Percentiles rank a stretch among this genome's conserved stretches.
Evolutionary conservation across 2,329 filamentous ascomycete genomes (phyloP).

Genomic region (Colletotrichum liriopes): DNA sequence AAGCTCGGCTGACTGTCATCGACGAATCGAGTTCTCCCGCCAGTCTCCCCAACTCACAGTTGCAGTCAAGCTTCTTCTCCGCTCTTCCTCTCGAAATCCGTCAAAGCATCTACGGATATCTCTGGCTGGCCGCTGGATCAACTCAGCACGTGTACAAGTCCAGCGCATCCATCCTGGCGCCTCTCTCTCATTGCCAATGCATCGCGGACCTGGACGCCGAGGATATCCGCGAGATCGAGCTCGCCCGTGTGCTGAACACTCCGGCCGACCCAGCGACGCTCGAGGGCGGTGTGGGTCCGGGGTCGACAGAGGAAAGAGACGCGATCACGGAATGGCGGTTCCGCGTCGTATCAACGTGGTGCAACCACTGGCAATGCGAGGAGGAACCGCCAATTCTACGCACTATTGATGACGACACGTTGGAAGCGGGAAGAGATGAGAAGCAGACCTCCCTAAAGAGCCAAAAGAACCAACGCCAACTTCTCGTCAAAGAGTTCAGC

Average conservation of each 20-base stretch:
- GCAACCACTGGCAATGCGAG: constrained; percentile 36
- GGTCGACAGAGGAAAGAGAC: constrained; percentile 10
- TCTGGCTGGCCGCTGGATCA: constrained; percentile 30
- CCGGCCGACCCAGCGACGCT: constrained; percentile 9
- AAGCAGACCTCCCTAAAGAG: neutral
- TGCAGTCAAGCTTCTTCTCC: constrained; percentile 35
- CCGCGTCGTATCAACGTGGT: constrained; percentile 26
- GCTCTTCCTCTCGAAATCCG: constrained; percentile 34
- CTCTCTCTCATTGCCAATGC: constrained; percentile 33
- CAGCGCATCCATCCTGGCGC: constrained; percentile 16
- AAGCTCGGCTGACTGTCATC: neutral
- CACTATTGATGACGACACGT: neutral
- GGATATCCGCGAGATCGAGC: constrained; percentile 29
- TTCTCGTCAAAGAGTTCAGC: constrained; percentile 37
- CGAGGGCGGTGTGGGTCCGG: neutral
- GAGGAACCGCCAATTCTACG: constrained; percentile 34
- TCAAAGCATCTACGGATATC: constrained; percentile 29
- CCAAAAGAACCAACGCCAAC: neutral
- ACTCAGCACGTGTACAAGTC: constrained; percentile 37
- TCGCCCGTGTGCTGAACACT: constrained; percentile 17
- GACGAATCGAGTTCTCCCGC: constrained; percentile 4
- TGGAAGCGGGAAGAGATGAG: neutral
- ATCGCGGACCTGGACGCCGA: constrained; percentile 34
- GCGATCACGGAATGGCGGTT: constrained; percentile 31
- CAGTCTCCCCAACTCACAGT: neutral